Base-by-base conservation (phyloP, 768 basidiomycete species). In the Rickenella mellea region DNA sequence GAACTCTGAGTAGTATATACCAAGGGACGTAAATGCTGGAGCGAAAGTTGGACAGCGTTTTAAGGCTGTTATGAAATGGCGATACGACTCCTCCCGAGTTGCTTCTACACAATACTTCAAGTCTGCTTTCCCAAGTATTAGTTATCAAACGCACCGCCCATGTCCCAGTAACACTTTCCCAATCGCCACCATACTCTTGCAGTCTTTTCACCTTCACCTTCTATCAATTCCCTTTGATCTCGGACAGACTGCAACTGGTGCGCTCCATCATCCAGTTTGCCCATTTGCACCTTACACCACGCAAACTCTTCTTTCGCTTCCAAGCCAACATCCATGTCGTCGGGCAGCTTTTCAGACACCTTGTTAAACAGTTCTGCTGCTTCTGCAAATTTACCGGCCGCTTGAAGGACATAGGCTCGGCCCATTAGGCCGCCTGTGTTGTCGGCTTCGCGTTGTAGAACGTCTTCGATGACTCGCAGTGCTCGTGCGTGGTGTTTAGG, bases 21-120 rank as follows among this genome's bases (percentile, higher is more conserved):
- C 96, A 2, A 99, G 75, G 1, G 90, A 90, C 3, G 94, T 94
- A 58, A 90, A 98, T 0, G 96, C 81, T 1, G 96, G 84, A 0
- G 94, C 91, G 56, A 81, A 96, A 7, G 74, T 67, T 0, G 86
- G 59, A 39, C 75, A 73, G 24, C 73, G 76, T 54, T 89, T 87
- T 25, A 97, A 71, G 1, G 94, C 71, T 3, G 70, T 65, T 48
- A 96, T 86, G 63, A 86, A 96, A 53, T 71, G 68, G 12, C 76
- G 72, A 60, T 86, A 96, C 0, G 88, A 81, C 44, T 78, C 73
- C 46, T 85, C 74, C 5, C 67, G 67, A 9, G 65, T 61, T 5
- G 65, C 56, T 27, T 55, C 80, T 83, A 51, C 15, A 19, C 48
- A 17, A 54, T 41, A 10, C 24, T 14, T 7, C 24, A 17, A 29